These are phyloP conservation scores for Pseudogymnoascus sp. DNA, from an alignment of 2,329 filamentous ascomycete species.

Conservation along the genomic window DNA sequence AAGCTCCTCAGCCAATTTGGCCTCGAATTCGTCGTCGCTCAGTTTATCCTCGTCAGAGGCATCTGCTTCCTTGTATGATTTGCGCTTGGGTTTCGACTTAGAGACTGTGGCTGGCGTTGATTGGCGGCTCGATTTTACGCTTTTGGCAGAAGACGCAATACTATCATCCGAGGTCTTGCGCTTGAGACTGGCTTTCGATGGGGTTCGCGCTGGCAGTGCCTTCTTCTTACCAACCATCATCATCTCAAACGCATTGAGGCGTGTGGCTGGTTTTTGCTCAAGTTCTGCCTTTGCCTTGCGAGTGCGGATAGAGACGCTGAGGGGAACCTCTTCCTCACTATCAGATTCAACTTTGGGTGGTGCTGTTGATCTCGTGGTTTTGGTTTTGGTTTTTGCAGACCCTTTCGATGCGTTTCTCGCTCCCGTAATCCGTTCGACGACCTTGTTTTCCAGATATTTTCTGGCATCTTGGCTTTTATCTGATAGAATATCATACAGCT, in stretches of 20 bases:
- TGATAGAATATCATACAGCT: constrained; percentile 65
- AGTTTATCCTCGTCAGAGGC: constrained; percentile 54
- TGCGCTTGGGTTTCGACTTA: constrained; percentile 39
- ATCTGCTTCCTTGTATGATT: constrained; percentile 47
- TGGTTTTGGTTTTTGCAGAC: constrained; percentile 1
- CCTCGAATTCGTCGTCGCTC: constrained; percentile 78
- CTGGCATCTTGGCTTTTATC: constrained; percentile 54
- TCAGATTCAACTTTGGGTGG: constrained; percentile 19
- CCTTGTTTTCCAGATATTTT: constrained; percentile 75
- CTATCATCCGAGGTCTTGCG: constrained; percentile 41
- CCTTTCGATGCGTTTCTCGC: constrained; percentile 12
- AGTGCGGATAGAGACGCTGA: constrained; percentile 17
- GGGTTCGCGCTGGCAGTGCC: constrained; percentile 10
- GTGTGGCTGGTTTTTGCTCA: constrained; percentile 3
- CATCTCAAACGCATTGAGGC: constrained; percentile 39
- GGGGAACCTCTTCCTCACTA: constrained; percentile 24
- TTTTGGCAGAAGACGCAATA: constrained; percentile 51
- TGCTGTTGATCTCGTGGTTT: background rate
- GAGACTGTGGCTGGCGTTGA: constrained; percentile 58
- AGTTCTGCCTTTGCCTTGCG: constrained; percentile 20
- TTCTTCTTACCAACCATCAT: constrained; percentile 28
- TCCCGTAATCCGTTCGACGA: constrained; percentile 52
- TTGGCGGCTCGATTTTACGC: constrained; percentile 62
- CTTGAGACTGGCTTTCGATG: constrained; percentile 41
- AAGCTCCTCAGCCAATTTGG: constrained; percentile 60